Evolutionary conservation across 352 stramenopile species (phyloP).

Genomic region (Phytophthora syringae): DNA sequence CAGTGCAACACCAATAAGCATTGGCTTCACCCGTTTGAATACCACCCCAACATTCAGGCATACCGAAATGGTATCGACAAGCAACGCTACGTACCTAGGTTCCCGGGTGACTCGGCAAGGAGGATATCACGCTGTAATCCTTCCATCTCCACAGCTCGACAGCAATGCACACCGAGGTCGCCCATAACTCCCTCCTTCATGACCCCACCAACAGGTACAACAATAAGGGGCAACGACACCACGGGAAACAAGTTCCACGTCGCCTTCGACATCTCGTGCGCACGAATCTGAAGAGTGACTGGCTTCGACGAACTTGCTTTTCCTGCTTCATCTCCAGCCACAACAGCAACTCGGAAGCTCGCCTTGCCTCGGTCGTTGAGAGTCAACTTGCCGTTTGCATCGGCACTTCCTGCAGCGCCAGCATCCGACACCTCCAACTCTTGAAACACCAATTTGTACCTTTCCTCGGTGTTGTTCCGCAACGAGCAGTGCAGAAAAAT

Average conservation of each 20-base stretch:
- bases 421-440: constrained; percentile 24
- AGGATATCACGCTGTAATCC: constrained; percentile 63
- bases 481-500: constrained; percentile 62
- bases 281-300: constrained; percentile 50
- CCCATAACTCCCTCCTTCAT: constrained; percentile 28
- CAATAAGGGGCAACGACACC: constrained; percentile 64
- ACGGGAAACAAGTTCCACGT: constrained; percentile 72
- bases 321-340: neutral
- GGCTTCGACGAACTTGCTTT: constrained; percentile 2
- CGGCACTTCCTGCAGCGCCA: constrained; percentile 9
- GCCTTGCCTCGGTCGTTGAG: constrained; percentile 74
- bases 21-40: constrained; percentile 12
- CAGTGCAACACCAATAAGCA: constrained; percentile 2
- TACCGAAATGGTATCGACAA: constrained; percentile 1
- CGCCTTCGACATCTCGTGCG: constrained; percentile 35
- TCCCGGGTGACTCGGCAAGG: constrained; percentile 75
- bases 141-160: constrained; percentile 58
- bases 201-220: constrained; percentile 22
- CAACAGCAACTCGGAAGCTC: constrained; percentile 53
- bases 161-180: constrained; percentile 75
- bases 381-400: constrained; percentile 41
- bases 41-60: neutral
- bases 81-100: constrained; percentile 49
- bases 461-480: constrained; percentile 37
- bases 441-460: constrained; percentile 39